Conservation (phyloP, 2,329 filamentous ascomycete genomes). For the Huntiella abstrusa region DNA sequence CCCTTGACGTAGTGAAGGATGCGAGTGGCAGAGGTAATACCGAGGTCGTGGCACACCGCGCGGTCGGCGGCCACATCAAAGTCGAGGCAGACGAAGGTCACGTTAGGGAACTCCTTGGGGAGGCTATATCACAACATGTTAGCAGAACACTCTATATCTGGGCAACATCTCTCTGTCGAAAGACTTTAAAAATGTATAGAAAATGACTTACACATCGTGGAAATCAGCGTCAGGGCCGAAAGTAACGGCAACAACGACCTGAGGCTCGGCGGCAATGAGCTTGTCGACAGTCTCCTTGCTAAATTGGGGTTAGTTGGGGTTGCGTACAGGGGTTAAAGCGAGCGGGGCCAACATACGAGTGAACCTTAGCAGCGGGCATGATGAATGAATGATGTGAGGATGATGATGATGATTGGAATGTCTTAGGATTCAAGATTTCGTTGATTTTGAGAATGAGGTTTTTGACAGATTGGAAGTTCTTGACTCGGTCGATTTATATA, state of each 20-base stretch:
- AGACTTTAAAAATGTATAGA: neutral
- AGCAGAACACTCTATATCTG: no score
- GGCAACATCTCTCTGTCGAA: no score
- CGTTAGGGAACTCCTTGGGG: neutral
- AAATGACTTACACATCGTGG: neutral
- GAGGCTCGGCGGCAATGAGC: neutral
- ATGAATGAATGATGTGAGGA: neutral
- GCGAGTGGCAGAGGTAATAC: neutral
- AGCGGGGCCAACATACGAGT: neutral
- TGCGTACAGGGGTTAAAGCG: neutral
- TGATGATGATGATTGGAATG: neutral
- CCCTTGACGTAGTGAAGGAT: neutral
- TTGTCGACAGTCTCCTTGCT: neutral
- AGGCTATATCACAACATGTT: neutral
- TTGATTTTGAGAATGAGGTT: no score
- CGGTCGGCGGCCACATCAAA: neutral
- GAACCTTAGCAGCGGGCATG: neutral
- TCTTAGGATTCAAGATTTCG: neutral
- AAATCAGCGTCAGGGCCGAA: neutral
- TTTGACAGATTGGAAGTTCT: no score
- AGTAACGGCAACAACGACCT: neutral
- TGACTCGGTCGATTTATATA: no score
- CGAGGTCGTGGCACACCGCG: neutral
- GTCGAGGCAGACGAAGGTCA: slow-evolving; percentile 3
- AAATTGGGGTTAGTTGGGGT: no score